Conservation (phyloP, 768 basidiomycete species). For the Podaxis carcinomalis region DNA sequence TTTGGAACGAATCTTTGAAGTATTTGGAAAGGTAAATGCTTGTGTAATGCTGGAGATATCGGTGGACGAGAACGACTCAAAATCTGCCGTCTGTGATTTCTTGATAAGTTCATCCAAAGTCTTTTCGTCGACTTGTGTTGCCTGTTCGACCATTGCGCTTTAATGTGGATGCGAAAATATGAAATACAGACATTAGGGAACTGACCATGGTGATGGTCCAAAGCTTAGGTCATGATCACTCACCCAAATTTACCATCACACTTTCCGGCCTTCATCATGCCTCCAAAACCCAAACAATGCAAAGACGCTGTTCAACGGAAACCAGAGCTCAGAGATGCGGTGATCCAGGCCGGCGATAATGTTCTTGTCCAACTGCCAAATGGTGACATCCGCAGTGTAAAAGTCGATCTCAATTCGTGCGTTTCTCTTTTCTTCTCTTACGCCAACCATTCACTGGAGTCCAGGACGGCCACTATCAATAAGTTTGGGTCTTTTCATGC, state of each 20-base stretch:
- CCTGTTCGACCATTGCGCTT: neutral
- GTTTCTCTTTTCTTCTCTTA: slow-evolving; percentile 20
- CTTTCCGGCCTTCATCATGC: neutral
- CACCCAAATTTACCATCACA: slow-evolving; percentile 2
- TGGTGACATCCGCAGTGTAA: slow-evolving; percentile 71
- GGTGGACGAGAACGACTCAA: slow-evolving; percentile 38
- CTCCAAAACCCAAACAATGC: slow-evolving; percentile 3
- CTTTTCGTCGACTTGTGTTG: slow-evolving; percentile 3
- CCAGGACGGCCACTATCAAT: slow-evolving; percentile 70
- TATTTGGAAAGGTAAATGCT: slow-evolving; percentile 41
- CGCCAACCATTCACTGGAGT: slow-evolving; percentile 8
- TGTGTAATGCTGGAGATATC: slow-evolving; percentile 50
- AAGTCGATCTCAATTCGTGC: slow-evolving; percentile 70
- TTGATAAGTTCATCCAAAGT: slow-evolving; percentile 5
- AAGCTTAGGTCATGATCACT: slow-evolving; percentile 2
- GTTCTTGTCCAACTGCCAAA: slow-evolving; percentile 78
- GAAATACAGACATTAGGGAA: neutral
- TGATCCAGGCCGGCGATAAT: slow-evolving; percentile 67
- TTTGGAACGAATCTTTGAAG: slow-evolving; percentile 48
- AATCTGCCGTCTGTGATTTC: slow-evolving; percentile 16
- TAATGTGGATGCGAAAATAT: neutral
- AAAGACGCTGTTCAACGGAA: neutral
- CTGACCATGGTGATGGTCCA: neutral
- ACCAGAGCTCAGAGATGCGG: slow-evolving; percentile 10
- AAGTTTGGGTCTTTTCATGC: slow-evolving; percentile 83